These are phyloP conservation scores for Amylostereum areolatum DNA, from an alignment of 1,284 basidiomycete species.

Conservation along the genomic window DNA sequence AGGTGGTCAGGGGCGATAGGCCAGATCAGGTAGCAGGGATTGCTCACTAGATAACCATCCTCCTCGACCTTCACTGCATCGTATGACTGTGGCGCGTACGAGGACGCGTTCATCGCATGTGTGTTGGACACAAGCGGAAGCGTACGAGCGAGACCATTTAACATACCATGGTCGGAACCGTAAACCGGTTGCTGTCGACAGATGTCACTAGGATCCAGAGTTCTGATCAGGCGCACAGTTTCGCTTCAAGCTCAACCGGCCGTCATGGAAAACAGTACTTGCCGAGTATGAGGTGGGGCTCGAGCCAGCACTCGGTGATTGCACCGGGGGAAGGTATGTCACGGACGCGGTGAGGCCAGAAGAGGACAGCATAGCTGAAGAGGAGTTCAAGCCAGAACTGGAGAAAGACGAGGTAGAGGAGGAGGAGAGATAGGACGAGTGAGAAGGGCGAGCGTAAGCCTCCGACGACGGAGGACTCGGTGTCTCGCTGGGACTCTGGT, in stretches of 20 bases:
- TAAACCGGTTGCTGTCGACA: slow-evolving; percentile 55
- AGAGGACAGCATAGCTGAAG: slow-evolving; percentile 15
- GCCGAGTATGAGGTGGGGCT: slow-evolving; percentile 71
- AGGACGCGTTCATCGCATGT: slow-evolving; percentile 8
- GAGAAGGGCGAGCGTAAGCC: slow-evolving; percentile 9
- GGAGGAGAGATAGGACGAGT: slow-evolving; percentile 4
- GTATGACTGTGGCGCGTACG: slow-evolving; percentile 25
- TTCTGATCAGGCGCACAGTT: slow-evolving; percentile 24
- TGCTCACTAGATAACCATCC: slow-evolving; percentile 52
- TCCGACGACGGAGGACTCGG: slow-evolving; percentile 14
- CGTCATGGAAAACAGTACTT: slow-evolving; percentile 49
- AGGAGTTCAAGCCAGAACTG: slow-evolving; percentile 26
- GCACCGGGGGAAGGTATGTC: slow-evolving; percentile 58
- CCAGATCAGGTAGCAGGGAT: not conserved
- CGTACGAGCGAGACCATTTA: too few relatives aligned
- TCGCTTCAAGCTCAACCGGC: slow-evolving; percentile 20
- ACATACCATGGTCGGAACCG: slow-evolving; percentile 13
- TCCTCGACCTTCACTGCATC: slow-evolving; percentile 50
- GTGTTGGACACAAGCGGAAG: too few relatives aligned
- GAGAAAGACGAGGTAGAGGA: slow-evolving; percentile 11
- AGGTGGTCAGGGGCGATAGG: not conserved
- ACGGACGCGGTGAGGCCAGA: slow-evolving; percentile 27
- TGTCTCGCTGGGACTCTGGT: slow-evolving; percentile 27
- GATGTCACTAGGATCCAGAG: slow-evolving; percentile 43
- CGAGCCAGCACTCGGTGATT: slow-evolving; percentile 50